These are phyloP conservation scores for Gypsophila paniculata DNA, from an alignment of 179 eudicot genomes.

Conservation along the genomic window DNA sequence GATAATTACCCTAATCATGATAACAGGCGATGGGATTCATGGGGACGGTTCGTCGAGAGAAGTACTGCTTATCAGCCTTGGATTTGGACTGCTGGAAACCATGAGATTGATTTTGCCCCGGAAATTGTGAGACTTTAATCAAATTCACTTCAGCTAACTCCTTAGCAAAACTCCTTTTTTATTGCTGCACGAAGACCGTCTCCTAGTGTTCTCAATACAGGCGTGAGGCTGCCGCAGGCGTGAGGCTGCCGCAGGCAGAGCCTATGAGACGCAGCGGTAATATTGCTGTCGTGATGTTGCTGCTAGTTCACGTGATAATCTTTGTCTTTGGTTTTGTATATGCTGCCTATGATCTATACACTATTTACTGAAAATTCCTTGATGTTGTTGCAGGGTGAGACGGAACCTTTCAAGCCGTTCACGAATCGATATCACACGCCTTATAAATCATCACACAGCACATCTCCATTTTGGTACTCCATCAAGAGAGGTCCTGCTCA, in stretches of 20 bases:
- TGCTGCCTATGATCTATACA: not conserved
- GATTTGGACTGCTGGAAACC: slow-evolving; percentile 47
- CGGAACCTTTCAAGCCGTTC: slow-evolving; percentile 35
- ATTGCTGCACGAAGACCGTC: not conserved
- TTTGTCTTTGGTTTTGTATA: not conserved
- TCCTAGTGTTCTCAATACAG: not conserved
- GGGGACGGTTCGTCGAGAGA: slow-evolving; percentile 43
- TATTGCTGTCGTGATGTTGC: not conserved
- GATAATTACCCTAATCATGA: slow-evolving; percentile 35
- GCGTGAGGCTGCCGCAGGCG: too few species aligned
- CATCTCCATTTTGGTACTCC: slow-evolving; percentile 37
- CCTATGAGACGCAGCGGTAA: too few species aligned
- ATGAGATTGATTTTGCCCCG: slow-evolving; percentile 41
- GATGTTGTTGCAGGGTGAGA: slow-evolving; percentile 30
- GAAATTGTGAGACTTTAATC: slow-evolving; percentile 31
- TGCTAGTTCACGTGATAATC: not conserved
- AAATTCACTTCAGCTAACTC: not conserved
- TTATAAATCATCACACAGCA: slow-evolving; percentile 42
- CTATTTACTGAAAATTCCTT: not conserved
- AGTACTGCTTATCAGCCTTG: slow-evolving; percentile 40
- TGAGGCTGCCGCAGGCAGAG: too few species aligned
- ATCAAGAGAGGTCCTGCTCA: slow-evolving; percentile 44
- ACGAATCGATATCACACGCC: slow-evolving; percentile 37
- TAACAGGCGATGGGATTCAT: slow-evolving; percentile 60
- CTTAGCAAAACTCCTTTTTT: not conserved